Percentiles rank a stretch among this genome's conserved stretches.
phyloP scores from a whole-genome alignment of 129 eudicot genomes.

The Centaurea solstitialis region DNA sequence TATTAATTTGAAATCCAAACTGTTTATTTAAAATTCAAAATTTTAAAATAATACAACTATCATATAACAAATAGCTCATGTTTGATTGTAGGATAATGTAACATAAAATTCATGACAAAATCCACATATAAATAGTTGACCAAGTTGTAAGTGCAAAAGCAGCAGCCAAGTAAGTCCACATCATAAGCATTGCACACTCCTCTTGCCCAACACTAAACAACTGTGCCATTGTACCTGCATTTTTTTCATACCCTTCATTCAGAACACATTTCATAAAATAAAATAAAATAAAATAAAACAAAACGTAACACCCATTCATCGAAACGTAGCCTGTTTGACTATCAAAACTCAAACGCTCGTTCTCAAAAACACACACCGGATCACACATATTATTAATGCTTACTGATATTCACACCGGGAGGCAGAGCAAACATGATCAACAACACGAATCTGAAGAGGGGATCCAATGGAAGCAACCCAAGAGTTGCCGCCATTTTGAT shows the following conservation, averaged over 20 bases:
- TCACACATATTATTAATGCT: neutral
- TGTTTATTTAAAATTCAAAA: neutral
- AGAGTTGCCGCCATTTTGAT: slow-evolving; percentile 51
- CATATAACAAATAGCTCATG: neutral
- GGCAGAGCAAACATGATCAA: slow-evolving; percentile 82
- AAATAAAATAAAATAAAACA: neutral
- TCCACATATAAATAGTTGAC: slow-evolving; percentile 89
- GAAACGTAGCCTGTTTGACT: neutral
- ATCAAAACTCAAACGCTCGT: slow-evolving; percentile 9
- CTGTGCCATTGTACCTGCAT: slow-evolving; percentile 86
- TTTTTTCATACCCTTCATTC: slow-evolving; percentile 7
- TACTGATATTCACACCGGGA: slow-evolving; percentile 85
- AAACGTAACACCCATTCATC: neutral
- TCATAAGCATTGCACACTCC: slow-evolving; percentile 78
- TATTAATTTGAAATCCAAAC: too few species aligned
- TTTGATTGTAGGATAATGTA: neutral
- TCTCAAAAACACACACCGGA: neutral
- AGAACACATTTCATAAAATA: neutral
- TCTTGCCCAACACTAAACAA: slow-evolving; percentile 79
- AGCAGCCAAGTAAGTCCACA: slow-evolving; percentile 85
- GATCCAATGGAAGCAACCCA: slow-evolving; percentile 75
- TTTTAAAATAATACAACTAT: neutral
- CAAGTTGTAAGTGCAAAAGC: slow-evolving; percentile 72
- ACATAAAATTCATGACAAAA: slow-evolving; percentile 39
- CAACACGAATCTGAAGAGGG: slow-evolving; percentile 74